Evolutionary conservation across 768 basidiomycete species (phyloP), one percentile per base, ranked within the genome.

Genomic region (Phylloporus rhodoxanthus): DNA sequence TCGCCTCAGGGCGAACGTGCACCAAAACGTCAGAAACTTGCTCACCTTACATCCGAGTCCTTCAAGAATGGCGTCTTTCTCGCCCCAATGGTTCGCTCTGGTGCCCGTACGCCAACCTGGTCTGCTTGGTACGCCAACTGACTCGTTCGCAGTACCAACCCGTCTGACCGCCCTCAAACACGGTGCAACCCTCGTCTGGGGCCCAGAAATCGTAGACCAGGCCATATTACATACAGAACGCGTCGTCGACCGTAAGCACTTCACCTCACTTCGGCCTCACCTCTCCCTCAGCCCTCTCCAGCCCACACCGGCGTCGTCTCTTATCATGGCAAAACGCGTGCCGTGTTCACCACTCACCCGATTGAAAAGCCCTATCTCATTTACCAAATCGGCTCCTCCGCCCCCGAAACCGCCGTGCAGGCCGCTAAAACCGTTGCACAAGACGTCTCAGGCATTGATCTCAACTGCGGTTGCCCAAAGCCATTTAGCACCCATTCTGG

Each of bases 41-140:
- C 77, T 14, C 78, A 81, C 55, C 75, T 89, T 15, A 83, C 83
- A 0, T 62, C 75, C 1, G 81, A 84, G 25, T 83, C 91, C 55
- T 99, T 92, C 72, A 85, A 84, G 56, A 77, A 90, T 70, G 94
- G 92, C 9, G 73, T 97, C 26, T 86, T 96, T 61, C 79, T 99
- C n/a, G 95, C 96, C 3, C 96, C 96, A 2, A 99, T 99, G 96
- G 96, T 99, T 45, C 80, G 93, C 62, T 95, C 91, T 50, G 91
- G 93, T 52, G 85, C 86, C 56, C 69, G 90, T 92, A 68, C 61
- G 87, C 78, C 36, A 33, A 4, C n/a, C 13, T 32, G 28, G 9
- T n/a, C 28, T 33, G 13, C 14, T 5, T 25, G 21, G 2, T 23
- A 17, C 34, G 15, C 28, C 13, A 2, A 4, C 5, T 15, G 23